A percentile compares a stretch with the other conserved stretches of the same genome.
Conservation (phyloP, 805 yeast species). For the Candida lessepsii region DNA sequence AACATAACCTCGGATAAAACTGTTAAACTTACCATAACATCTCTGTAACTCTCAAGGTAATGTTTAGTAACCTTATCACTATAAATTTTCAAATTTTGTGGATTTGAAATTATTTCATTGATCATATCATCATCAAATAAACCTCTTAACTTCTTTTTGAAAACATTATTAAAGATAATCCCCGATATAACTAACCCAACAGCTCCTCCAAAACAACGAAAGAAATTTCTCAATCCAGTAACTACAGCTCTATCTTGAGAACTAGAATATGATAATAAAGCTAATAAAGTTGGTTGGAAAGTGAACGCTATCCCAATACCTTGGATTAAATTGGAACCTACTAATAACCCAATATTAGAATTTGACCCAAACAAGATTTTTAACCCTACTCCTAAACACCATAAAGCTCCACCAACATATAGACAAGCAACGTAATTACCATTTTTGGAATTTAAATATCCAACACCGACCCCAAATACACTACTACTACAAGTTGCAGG, state of each 20-base stretch:
- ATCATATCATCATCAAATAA: neutral
- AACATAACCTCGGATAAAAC: constrained; percentile 14
- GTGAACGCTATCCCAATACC: constrained; percentile 48
- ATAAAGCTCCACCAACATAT: constrained; percentile 40
- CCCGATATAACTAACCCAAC: constrained; percentile 29
- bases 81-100: neutral
- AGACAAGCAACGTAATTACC: constrained; percentile 46
- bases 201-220: constrained; percentile 37
- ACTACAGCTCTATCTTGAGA: constrained; percentile 35
- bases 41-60: constrained; percentile 8
- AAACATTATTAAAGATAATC: constrained; percentile 7
- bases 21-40: constrained; percentile 12
- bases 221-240: constrained; percentile 31
- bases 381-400: constrained; percentile 44
- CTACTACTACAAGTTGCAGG: constrained; percentile 16
- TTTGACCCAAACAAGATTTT: constrained; percentile 30
- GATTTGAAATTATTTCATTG: constrained; percentile 3
- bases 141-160: constrained; percentile 4
- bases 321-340: constrained; percentile 17
- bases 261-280: constrained; percentile 46
- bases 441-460: constrained; percentile 41
- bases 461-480: constrained; percentile 27
- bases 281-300: constrained; percentile 58
- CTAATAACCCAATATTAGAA: constrained; percentile 31
- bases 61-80: neutral